These are phyloP conservation scores for Bimuria novae-zelandiae DNA, from an alignment of 2,329 filamentous ascomycete genomes.

Conservation along the genomic window DNA sequence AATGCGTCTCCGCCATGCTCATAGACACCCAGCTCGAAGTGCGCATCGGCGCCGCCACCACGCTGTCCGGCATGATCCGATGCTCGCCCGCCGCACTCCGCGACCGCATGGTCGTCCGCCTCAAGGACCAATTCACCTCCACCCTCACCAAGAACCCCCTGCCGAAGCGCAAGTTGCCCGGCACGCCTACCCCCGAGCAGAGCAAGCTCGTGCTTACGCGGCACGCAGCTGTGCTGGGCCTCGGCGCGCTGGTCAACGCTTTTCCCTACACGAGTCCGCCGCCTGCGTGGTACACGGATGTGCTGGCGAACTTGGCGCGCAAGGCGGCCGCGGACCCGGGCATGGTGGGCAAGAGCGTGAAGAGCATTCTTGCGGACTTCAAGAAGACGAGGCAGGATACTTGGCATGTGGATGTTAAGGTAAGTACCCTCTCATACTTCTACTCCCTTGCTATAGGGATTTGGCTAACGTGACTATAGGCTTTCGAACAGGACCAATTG, in stretches of 20 bases:
- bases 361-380: conserved; percentile 92
- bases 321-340: conserved; percentile 87
- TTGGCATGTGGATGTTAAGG: conserved; percentile 97
- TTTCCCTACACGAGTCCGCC: conserved; percentile 96
- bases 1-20: conserved; percentile 94
- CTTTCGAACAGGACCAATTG: conserved; percentile 87
- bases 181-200: conserved; percentile 71
- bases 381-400: conserved; percentile 99
- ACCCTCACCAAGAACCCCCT: conserved; percentile 83
- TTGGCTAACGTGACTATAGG: conserved; percentile 50
- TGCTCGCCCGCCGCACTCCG: conserved; percentile 86
- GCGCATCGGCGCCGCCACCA: conserved; percentile 87
- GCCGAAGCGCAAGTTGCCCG: conserved; percentile 67
- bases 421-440: conserved; percentile 52
- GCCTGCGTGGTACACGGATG: conserved; percentile 90
- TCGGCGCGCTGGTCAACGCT: conserved; percentile 89
- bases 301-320: conserved; percentile 81
- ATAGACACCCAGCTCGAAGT: conserved; percentile 92
- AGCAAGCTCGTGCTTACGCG: conserved; percentile 79
- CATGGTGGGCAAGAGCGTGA: conserved; percentile 93
- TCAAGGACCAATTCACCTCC: conserved; percentile 79
- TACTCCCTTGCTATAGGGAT: not conserved
- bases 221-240: conserved; percentile 88
- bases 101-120: conserved; percentile 72
- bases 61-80: conserved; percentile 94